phyloP scores from a whole-genome alignment of 1,139 yeast species.

The Suhomyces taliae region DNA sequence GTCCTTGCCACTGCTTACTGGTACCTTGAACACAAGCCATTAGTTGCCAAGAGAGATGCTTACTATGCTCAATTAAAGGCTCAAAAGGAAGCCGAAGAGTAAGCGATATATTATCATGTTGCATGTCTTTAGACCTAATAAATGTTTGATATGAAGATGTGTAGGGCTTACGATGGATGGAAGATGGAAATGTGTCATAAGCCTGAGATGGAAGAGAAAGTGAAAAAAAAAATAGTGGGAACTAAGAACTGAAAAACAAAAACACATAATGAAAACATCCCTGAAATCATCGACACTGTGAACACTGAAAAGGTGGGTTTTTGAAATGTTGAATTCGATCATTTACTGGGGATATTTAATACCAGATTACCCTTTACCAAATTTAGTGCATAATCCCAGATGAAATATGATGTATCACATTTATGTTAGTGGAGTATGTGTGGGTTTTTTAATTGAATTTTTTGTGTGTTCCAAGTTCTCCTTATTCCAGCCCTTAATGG shows the following conservation, averaged over 20 bases:
- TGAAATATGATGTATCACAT: too few relatives aligned
- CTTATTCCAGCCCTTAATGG: too few relatives aligned
- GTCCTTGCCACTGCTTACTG: conserved; percentile 54
- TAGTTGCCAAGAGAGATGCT: conserved; percentile 75
- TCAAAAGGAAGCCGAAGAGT: conserved; percentile 69
- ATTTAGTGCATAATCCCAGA: too few relatives aligned
- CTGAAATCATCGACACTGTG: too few relatives aligned
- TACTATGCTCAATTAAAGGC: conserved; percentile 76
- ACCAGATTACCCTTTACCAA: too few relatives aligned
- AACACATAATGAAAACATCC: too few relatives aligned
- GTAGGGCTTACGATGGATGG: background rate
- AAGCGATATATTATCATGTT: background rate
- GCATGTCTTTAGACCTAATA: background rate
- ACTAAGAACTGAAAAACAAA: too few relatives aligned
- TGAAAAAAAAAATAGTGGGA: too few relatives aligned
- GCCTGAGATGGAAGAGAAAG: background rate
- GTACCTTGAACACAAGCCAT: conserved; percentile 80
- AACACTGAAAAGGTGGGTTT: background rate
- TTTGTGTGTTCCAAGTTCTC: too few relatives aligned
- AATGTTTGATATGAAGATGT: background rate
- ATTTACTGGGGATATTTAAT: too few relatives aligned
- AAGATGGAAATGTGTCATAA: background rate
- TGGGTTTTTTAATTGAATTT: too few relatives aligned
- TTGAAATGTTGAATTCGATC: background rate
- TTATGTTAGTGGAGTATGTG: too few relatives aligned